Percentiles rank a stretch among this genome's conserved stretches.
These are phyloP conservation scores for Gymnopilus junonius DNA, from an alignment of 768 basidiomycete genomes.

Conservation along the genomic window DNA sequence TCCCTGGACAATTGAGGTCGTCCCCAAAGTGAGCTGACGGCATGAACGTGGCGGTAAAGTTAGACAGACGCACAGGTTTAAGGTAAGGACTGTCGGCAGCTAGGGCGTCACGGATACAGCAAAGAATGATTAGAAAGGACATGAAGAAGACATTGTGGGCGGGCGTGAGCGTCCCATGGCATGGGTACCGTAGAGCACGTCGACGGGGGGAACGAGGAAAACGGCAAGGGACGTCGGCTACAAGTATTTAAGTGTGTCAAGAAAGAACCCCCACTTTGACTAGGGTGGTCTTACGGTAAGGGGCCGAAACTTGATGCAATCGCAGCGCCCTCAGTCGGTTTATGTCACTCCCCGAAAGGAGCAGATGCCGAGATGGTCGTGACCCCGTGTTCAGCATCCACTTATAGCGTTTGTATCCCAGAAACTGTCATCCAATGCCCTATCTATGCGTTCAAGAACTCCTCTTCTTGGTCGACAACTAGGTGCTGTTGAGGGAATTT, in stretches of 20 bases:
- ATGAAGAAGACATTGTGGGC: conserved; percentile 8
- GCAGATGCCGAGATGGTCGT: not conserved
- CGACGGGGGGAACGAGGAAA: conserved; percentile 9
- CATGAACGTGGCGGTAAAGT: not conserved
- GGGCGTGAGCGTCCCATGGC: conserved; percentile 15
- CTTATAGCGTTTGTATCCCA: not conserved
- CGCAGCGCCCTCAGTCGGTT: conserved; percentile 6
- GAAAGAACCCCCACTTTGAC: not conserved
- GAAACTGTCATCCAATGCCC: not conserved
- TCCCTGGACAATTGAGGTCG: conserved; percentile 27
- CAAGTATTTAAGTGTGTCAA: not conserved
- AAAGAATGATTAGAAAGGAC: conserved; percentile 11
- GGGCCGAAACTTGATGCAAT: conserved; percentile 11
- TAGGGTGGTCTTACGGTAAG: conserved; percentile 1
- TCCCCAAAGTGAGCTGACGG: not conserved
- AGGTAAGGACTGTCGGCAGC: conserved; percentile 30
- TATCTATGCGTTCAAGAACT: too few species aligned
- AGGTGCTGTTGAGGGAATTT: not conserved
- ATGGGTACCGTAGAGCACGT: conserved; percentile 12
- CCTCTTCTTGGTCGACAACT: too few species aligned
- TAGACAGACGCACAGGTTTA: conserved; percentile 25
- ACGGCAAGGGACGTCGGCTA: not conserved
- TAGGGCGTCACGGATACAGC: conserved; percentile 17
- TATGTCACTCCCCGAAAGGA: conserved; percentile 5
- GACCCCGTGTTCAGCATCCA: not conserved